These are phyloP conservation scores for Cyclotella sp. DNA, from an alignment of 108 stramenopile species.

Conservation along the genomic window DNA sequence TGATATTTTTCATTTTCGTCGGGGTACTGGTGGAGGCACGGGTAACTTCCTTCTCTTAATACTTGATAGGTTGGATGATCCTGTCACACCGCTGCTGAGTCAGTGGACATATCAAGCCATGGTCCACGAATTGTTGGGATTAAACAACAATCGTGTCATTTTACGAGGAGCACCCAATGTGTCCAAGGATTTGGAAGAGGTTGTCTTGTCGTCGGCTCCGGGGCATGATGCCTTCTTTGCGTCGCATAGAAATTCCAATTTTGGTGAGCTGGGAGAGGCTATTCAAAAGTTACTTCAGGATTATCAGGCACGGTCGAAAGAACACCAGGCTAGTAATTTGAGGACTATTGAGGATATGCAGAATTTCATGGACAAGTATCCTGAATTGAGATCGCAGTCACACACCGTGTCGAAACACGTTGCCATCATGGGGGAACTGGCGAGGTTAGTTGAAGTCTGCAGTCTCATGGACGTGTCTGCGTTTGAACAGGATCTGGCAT, in stretches of 20 bases:
- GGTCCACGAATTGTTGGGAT: conserved; percentile 98
- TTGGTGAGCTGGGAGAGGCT: conserved; percentile 96
- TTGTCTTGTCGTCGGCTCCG: conserved; percentile 86
- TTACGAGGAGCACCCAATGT: conserved; percentile 94
- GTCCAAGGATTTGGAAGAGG: conserved; percentile 95
- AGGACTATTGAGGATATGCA: conserved; percentile 99
- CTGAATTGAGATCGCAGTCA: conserved; percentile 86
- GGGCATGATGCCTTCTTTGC: conserved; percentile 93
- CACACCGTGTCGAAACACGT: conserved; percentile 97
- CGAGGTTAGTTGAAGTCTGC: conserved; percentile 92
- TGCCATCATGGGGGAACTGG: conserved; percentile 97
- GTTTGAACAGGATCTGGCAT: conserved; percentile 99
- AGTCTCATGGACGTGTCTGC: conserved; percentile 97
- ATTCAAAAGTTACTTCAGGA: conserved; percentile 95
- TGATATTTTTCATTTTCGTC: conserved; percentile 94
- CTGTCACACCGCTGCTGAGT: conserved; percentile 96
- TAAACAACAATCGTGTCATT: conserved; percentile 96
- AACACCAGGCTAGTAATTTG: conserved; percentile 77
- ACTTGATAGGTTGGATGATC: conserved; percentile 97
- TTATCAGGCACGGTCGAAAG: conserved; percentile 90
- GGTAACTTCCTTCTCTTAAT: conserved; percentile 80
- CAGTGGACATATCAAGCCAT: conserved; percentile 99
- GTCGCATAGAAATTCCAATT: conserved; percentile 93
- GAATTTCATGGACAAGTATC: conserved; percentile 96
- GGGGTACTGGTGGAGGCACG: conserved; percentile 39